These are phyloP conservation scores for Penicillium ucsense DNA, from an alignment of 495 filamentous ascomycete genomes.

Conservation along the genomic window DNA sequence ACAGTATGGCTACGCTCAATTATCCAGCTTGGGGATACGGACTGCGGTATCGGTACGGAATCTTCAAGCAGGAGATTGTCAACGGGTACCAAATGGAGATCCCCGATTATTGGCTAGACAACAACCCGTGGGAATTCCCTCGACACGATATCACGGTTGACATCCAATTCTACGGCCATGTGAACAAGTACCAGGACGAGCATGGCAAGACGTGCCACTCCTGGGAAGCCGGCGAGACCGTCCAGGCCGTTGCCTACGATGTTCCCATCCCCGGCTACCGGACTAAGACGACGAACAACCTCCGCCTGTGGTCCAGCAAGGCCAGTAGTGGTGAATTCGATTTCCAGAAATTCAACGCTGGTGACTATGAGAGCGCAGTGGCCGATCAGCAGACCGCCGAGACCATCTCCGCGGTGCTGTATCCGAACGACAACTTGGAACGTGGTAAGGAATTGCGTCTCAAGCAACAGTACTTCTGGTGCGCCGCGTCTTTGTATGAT, in stretches of 20 bases:
- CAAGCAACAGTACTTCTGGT: slow-evolving; percentile 99
- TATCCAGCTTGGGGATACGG: slow-evolving; percentile 97
- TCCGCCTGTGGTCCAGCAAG: slow-evolving; percentile 94
- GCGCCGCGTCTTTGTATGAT: slow-evolving; percentile 88
- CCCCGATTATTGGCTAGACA: slow-evolving; percentile 98
- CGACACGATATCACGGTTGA: slow-evolving; percentile 90
- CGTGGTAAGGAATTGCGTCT: slow-evolving; percentile 93
- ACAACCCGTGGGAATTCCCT: slow-evolving; percentile 98
- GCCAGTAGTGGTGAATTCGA: slow-evolving; percentile 95
- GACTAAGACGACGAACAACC: slow-evolving; percentile 88
- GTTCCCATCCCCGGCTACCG: slow-evolving; percentile 88
- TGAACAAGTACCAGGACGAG: slow-evolving; percentile 62
- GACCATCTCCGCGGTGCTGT: slow-evolving; percentile 94
- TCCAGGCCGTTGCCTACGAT: slow-evolving; percentile 90
- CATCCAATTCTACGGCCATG: slow-evolving; percentile 89
- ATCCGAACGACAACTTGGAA: slow-evolving; percentile 95
- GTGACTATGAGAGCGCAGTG: slow-evolving; percentile 95
- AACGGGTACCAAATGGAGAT: slow-evolving; percentile 96
- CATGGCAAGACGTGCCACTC: slow-evolving; percentile 58
- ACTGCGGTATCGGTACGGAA: slow-evolving; percentile 89
- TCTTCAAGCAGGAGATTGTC: slow-evolving; percentile 98
- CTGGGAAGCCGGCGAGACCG: slow-evolving; percentile 91
- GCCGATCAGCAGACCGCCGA: slow-evolving; percentile 92
- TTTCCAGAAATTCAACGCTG: slow-evolving; percentile 98
- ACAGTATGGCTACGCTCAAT: slow-evolving; percentile 89